phyloP scores from a whole-genome alignment of 805 yeast genomes.

The Yamadazyma ubonensis region DNA sequence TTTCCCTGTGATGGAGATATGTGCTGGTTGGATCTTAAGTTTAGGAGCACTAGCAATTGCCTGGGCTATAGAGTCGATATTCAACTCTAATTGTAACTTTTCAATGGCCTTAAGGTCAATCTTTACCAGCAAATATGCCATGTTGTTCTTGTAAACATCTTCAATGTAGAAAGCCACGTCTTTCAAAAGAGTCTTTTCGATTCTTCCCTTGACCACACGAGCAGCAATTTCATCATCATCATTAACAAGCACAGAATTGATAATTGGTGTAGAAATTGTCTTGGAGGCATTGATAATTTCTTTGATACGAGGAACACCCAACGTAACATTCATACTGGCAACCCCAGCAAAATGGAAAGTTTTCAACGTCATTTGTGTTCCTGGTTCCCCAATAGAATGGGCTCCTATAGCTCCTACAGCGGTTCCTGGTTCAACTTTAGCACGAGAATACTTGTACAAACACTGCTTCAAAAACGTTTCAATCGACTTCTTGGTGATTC shows the following conservation, averaged over 20 bases:
- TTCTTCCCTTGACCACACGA: slow-evolving; percentile 95
- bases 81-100: slow-evolving; percentile 83
- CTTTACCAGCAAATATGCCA: slow-evolving; percentile 77
- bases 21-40: slow-evolving; percentile 73
- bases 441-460: slow-evolving; percentile 76
- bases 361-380: slow-evolving; percentile 94
- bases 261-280: slow-evolving; percentile 92
- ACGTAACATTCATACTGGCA: slow-evolving; percentile 96
- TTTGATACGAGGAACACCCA: slow-evolving; percentile 99
- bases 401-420: slow-evolving; percentile 99
- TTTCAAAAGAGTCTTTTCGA: slow-evolving; percentile 84
- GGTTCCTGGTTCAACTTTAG: slow-evolving; percentile 97
- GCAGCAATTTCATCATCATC: slow-evolving; percentile 97
- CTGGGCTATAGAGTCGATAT: slow-evolving; percentile 77
- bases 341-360: slow-evolving; percentile 99
- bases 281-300: slow-evolving; percentile 98
- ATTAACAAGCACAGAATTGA: slow-evolving; percentile 89
- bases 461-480: slow-evolving; percentile 71
- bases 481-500: slow-evolving; percentile 62
- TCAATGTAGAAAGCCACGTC: slow-evolving; percentile 89
- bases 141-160: slow-evolving; percentile 83
- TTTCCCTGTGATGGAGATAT: slow-evolving; percentile 64
- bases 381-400: slow-evolving; percentile 98
- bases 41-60: slow-evolving; percentile 87
- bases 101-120: slow-evolving; percentile 84